Evolutionary conservation across 2,329 filamentous ascomycete genomes (phyloP).

Genomic region (Beauveria medogensis): DNA sequence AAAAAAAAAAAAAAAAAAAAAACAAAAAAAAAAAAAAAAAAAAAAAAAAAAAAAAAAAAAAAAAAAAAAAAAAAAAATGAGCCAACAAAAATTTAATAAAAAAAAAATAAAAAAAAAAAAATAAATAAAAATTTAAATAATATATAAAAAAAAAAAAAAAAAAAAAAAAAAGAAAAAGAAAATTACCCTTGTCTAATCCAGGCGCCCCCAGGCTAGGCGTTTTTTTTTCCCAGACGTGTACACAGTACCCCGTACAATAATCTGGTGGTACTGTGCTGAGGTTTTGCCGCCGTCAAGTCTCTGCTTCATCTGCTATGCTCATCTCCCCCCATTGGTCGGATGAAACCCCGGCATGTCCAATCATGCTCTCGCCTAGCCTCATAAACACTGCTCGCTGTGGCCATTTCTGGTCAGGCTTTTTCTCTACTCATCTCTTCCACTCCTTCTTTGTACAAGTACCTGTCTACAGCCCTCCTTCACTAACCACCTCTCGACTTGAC

Average conservation of each 20-base stretch:
- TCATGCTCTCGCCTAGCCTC: conserved; percentile 22
- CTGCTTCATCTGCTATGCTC: conserved; percentile 26
- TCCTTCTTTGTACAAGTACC: conserved; percentile 10
- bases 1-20: too few relatives aligned
- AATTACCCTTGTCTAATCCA: background rate
- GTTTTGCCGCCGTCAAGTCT: conserved; percentile 24
- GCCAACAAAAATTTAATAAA: too few relatives aligned
- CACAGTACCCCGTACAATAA: conserved; percentile 6
- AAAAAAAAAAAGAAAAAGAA: too few relatives aligned
- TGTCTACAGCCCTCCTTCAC: conserved; percentile 7
- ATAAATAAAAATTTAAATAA: background rate
- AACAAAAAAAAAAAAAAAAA: background rate
- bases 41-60: background rate
- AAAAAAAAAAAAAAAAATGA: too few relatives aligned
- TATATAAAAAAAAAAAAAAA: too few relatives aligned
- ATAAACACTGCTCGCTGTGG: conserved; percentile 21
- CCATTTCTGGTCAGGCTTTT: conserved; percentile 11
- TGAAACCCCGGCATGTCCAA: conserved; percentile 25
- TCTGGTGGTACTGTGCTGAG: conserved; percentile 16
- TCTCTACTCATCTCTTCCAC: conserved; percentile 4
- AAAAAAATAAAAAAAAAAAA: background rate
- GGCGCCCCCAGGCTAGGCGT: background rate
- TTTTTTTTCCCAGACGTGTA: conserved; percentile 1
- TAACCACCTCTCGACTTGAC: conserved; percentile 5
- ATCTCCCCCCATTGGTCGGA: conserved; percentile 27